These are phyloP conservation scores for Xylaria intraflava DNA, from an alignment of 495 filamentous ascomycete genomes.

Conservation along the genomic window DNA sequence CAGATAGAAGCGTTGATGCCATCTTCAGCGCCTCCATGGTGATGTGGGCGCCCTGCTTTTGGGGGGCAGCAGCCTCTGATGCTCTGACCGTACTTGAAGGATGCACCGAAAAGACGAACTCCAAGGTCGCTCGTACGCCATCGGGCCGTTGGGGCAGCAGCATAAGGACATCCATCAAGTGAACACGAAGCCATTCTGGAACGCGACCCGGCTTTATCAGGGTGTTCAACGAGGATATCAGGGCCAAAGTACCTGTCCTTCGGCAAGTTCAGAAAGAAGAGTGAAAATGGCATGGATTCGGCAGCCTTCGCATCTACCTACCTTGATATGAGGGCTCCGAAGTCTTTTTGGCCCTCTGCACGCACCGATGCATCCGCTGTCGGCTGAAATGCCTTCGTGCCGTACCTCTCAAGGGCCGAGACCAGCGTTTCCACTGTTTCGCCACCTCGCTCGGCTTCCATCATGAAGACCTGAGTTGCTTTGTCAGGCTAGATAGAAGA, in stretches of 20 bases:
- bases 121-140: conserved; percentile 62
- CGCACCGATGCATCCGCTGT: conserved; percentile 21
- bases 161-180: conserved; percentile 52
- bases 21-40: conserved; percentile 67
- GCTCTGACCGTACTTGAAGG: conserved; percentile 36
- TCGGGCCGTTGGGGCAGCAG: conserved; percentile 56
- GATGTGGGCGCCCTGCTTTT: conserved; percentile 55
- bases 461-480: background rate
- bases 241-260: conserved; percentile 38
- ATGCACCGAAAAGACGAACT: conserved; percentile 61
- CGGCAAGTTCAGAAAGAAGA: conserved; percentile 22
- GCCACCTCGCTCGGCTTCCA: conserved; percentile 2
- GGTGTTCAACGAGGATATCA: conserved; percentile 42
- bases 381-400: conserved; percentile 37
- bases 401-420: conserved; percentile 30
- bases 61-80: conserved; percentile 33
- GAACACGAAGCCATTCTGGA: conserved; percentile 44
- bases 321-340: conserved; percentile 36
- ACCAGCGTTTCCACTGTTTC: conserved; percentile 12
- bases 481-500: background rate
- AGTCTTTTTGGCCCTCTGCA: conserved; percentile 28
- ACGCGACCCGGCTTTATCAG: conserved; percentile 39
- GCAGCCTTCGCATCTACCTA: conserved; percentile 16
- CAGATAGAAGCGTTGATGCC: conserved; percentile 56
- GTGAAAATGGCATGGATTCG: background rate